Conservation (phyloP, 192 early-diverging fungal species). For the Podila minutissima region DNA sequence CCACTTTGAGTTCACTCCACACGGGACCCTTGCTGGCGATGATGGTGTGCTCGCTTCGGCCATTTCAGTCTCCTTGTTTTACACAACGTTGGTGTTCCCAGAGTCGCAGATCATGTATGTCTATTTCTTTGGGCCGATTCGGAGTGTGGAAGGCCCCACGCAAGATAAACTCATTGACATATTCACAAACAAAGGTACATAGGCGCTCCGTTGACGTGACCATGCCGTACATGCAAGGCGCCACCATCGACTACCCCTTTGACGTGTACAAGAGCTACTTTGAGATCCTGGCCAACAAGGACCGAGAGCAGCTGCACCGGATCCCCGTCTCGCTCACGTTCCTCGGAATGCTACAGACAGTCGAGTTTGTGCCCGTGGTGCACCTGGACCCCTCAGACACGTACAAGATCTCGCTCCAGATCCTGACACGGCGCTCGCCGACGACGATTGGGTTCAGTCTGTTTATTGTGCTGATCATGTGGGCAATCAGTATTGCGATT, state of each 20-base stretch:
- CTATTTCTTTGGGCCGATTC: not conserved
- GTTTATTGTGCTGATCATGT: slow-evolving; percentile 61
- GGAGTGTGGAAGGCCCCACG: not conserved
- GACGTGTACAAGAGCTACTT: slow-evolving; percentile 59
- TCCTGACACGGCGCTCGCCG: slow-evolving; percentile 52
- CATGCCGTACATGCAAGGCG: slow-evolving; percentile 46
- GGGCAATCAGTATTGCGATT: slow-evolving; percentile 54
- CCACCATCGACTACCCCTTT: slow-evolving; percentile 59
- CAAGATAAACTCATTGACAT: not conserved
- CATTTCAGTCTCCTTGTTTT: slow-evolving; percentile 35
- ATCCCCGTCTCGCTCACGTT: slow-evolving; percentile 56
- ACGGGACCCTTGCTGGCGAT: slow-evolving; percentile 51
- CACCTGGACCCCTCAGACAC: slow-evolving; percentile 10
- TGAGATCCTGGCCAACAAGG: slow-evolving; percentile 49
- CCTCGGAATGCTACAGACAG: slow-evolving; percentile 53
- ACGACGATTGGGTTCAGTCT: slow-evolving; percentile 60
- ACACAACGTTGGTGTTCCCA: slow-evolving; percentile 39
- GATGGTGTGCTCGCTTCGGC: slow-evolving; percentile 43
- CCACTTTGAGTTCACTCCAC: slow-evolving; percentile 56
- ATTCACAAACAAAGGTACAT: not conserved
- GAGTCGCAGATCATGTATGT: slow-evolving; percentile 46
- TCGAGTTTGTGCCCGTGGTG: slow-evolving; percentile 53
- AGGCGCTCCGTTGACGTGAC: slow-evolving; percentile 49
- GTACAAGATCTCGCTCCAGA: slow-evolving; percentile 53
- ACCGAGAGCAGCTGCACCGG: slow-evolving; percentile 40